A percentile compares a stretch with the other conserved stretches of the same genome.
These are phyloP conservation scores for Leccinum solheimii DNA, from an alignment of 1,284 basidiomycete species.

Conservation along the genomic window DNA sequence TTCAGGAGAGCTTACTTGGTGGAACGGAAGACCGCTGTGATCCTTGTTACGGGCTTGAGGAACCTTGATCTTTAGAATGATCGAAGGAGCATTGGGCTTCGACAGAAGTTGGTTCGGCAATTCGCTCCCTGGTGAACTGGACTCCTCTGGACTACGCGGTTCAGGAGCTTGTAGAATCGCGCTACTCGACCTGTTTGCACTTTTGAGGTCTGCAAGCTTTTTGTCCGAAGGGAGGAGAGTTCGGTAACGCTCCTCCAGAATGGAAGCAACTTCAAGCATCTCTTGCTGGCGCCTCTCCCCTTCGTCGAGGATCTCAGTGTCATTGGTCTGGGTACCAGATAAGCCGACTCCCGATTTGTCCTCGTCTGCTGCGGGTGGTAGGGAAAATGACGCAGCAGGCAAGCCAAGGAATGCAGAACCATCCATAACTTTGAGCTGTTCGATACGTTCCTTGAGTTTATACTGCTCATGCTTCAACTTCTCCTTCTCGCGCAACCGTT, in stretches of 20 bases:
- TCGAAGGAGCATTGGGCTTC: conserved; percentile 26
- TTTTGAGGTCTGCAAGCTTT: conserved; percentile 33
- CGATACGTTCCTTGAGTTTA: conserved; percentile 86
- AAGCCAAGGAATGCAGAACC: conserved; percentile 63
- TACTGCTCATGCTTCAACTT: conserved; percentile 89
- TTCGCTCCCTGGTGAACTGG: conserved; percentile 12
- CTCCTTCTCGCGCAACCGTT: conserved; percentile 85
- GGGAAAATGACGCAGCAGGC: conserved; percentile 55
- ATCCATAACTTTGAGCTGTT: conserved; percentile 78
- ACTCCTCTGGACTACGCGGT: conserved; percentile 17
- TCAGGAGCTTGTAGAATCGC: conserved; percentile 20
- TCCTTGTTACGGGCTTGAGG: conserved; percentile 31
- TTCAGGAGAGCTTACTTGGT: conserved; percentile 22
- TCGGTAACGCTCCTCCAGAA: conserved; percentile 68
- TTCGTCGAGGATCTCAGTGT: conserved; percentile 48
- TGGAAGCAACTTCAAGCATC: conserved; percentile 67
- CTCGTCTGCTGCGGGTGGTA: conserved; percentile 32
- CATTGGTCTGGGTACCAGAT: conserved; percentile 41
- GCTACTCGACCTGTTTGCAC: conserved; percentile 19
- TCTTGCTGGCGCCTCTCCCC: conserved; percentile 68
- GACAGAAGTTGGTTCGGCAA: conserved; percentile 14
- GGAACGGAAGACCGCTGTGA: conserved; percentile 6
- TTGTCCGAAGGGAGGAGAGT: conserved; percentile 68
- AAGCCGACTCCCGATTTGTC: conserved; percentile 32
- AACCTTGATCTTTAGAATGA: conserved; percentile 36